phyloP scores from a whole-genome alignment of 2,329 filamentous ascomycete species.

The Rhynchosporium graminicola region DNA sequence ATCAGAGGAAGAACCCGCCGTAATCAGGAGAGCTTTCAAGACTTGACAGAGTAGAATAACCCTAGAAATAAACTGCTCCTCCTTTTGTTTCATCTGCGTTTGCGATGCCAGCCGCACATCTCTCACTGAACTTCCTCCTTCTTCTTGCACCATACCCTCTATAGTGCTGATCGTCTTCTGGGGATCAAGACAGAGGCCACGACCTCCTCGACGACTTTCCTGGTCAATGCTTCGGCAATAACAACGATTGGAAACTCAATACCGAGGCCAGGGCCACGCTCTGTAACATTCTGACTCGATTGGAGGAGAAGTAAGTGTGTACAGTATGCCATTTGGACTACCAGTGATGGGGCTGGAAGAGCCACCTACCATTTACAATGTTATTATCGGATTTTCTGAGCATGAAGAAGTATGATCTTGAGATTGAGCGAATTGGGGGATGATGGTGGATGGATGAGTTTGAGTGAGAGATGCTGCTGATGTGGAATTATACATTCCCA shows the following conservation, averaged over 20 bases:
- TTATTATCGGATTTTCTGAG: not conserved
- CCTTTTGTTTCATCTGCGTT: too few relatives aligned
- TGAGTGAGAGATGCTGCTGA: not conserved
- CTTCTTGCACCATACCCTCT: too few relatives aligned
- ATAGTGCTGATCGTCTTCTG: not conserved
- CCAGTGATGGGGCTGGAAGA: not conserved
- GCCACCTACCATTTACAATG: not conserved
- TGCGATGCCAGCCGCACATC: too few relatives aligned
- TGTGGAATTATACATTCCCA: not conserved
- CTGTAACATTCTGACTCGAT: too few relatives aligned
- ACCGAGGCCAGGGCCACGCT: too few relatives aligned
- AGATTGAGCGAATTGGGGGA: not conserved
- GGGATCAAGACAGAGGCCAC: constrained; percentile 11
- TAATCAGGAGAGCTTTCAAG: too few relatives aligned
- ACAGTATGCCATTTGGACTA: not conserved
- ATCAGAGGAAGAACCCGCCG: too few relatives aligned
- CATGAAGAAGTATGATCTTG: not conserved
- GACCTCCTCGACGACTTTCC: not conserved
- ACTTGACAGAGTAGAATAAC: too few relatives aligned
- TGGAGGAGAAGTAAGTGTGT: not conserved
- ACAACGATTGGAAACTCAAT: too few relatives aligned
- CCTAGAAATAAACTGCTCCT: too few relatives aligned
- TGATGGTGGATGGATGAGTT: not conserved
- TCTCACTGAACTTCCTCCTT: too few relatives aligned
- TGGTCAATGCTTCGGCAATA: not conserved